Evolutionary conservation across 164 flowering plant species (phyloP).

Genomic region (Cinnamomum micranthum): DNA sequence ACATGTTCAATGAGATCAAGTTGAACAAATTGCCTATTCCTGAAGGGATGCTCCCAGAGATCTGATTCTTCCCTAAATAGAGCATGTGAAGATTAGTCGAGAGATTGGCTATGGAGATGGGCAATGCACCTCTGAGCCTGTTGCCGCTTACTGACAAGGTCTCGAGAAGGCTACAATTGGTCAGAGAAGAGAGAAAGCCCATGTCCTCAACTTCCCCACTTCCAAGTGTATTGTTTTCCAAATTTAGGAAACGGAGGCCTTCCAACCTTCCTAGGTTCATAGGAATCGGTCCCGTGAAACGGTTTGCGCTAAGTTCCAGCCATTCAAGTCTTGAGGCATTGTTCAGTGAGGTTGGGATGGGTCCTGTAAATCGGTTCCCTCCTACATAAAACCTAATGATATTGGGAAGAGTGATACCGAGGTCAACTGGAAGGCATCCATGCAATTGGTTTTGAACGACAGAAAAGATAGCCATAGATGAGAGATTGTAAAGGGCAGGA

Average conservation of each 20-base stretch:
- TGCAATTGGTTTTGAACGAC: neutral
- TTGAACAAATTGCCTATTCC: conserved; percentile 23
- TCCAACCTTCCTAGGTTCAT: neutral
- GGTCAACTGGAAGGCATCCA: neutral
- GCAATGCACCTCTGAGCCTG: conserved; percentile 36
- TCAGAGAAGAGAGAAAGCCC: conserved; percentile 25
- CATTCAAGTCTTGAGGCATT: neutral
- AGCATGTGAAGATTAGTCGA: conserved; percentile 23
- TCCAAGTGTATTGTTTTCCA: neutral
- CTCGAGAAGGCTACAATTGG: conserved; percentile 28
- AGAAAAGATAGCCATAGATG: neutral
- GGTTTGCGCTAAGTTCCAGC: conserved; percentile 4
- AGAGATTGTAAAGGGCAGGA: conserved; percentile 6
- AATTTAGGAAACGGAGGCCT: neutral
- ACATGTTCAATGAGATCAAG: conserved; percentile 26
- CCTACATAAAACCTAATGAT: neutral
- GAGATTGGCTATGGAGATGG: conserved; percentile 47
- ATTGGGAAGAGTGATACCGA: conserved; percentile 1
- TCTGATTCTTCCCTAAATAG: conserved; percentile 29
- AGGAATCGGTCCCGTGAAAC: conserved; percentile 8
- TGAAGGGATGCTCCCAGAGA: conserved; percentile 37
- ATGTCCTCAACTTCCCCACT: conserved; percentile 16
- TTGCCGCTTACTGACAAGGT: conserved; percentile 28
- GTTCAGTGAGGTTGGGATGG: neutral
- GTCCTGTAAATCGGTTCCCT: neutral